These are phyloP conservation scores for Psilocybe tampanensis DNA, from an alignment of 768 basidiomycete genomes.

Conservation along the genomic window DNA sequence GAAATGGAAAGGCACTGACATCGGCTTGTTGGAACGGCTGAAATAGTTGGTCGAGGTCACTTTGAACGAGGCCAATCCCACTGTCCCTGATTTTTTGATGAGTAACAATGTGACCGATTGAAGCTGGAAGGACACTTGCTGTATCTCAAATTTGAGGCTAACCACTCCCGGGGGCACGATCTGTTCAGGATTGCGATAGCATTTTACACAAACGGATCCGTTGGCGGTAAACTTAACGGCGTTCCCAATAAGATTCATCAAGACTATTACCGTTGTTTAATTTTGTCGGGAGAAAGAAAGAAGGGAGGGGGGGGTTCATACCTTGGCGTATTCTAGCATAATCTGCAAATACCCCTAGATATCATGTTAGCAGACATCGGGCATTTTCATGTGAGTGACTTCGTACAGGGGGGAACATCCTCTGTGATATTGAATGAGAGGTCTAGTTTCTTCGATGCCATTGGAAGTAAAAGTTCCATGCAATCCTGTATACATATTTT, in stretches of 20 bases:
- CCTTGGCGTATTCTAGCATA: conserved; percentile 77
- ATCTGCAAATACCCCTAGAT: conserved; percentile 68
- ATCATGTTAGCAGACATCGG: background rate
- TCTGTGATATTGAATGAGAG: conserved; percentile 72
- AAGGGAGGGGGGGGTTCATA: conserved; percentile 25
- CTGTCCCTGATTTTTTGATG: conserved; percentile 53
- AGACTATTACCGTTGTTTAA: conserved; percentile 38
- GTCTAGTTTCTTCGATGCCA: conserved; percentile 76
- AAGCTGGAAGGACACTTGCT: conserved; percentile 36
- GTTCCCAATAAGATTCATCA: conserved; percentile 81
- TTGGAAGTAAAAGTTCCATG: conserved; percentile 73
- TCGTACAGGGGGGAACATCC: conserved; percentile 64
- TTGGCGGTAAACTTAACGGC: conserved; percentile 72
- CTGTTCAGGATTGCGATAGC: conserved; percentile 49
- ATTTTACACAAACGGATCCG: conserved; percentile 65
- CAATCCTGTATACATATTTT: conserved; percentile 51
- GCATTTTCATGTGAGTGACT: background rate
- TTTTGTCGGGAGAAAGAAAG: background rate
- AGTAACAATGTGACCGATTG: background rate
- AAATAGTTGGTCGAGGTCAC: conserved; percentile 68
- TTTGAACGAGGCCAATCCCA: conserved; percentile 69
- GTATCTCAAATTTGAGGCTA: conserved; percentile 65
- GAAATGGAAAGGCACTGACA: conserved; percentile 24
- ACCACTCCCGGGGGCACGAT: conserved; percentile 43
- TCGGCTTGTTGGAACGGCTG: conserved; percentile 81